These are phyloP conservation scores for Penicillium bialowiezense DNA, from an alignment of 495 filamentous ascomycete genomes.

Conservation along the genomic window DNA sequence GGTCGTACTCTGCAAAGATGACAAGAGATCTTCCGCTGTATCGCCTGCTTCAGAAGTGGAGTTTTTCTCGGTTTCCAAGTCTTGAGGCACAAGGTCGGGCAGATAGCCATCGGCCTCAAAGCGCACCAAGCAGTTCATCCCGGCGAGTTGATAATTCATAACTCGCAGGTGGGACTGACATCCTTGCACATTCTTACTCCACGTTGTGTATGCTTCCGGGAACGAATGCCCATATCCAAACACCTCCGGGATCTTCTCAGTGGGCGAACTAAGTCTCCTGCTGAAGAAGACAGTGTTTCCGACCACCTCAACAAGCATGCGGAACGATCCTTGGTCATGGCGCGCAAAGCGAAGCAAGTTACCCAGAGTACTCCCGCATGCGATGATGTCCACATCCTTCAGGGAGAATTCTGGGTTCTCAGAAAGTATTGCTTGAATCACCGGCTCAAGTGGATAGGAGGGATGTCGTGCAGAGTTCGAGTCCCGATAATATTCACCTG, in stretches of 20 bases:
- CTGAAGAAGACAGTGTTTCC: constrained; percentile 62
- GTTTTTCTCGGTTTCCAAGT: background rate
- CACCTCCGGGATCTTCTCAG: constrained; percentile 47
- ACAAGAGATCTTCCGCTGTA: background rate
- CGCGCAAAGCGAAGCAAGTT: constrained; percentile 54
- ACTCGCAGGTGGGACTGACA: constrained; percentile 63
- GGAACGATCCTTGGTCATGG: constrained; percentile 47
- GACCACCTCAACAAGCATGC: constrained; percentile 57
- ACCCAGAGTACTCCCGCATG: constrained; percentile 60
- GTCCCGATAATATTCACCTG: constrained; percentile 57
- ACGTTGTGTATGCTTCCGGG: constrained; percentile 61
- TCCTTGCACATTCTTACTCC: constrained; percentile 44
- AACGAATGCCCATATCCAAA: constrained; percentile 64
- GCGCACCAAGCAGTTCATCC: constrained; percentile 53
- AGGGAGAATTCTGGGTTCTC: constrained; percentile 34
- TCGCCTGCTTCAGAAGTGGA: background rate
- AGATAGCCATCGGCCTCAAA: constrained; percentile 64
- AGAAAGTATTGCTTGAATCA: constrained; percentile 44
- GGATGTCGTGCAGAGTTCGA: constrained; percentile 58
- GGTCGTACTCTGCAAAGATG: background rate
- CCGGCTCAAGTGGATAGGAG: constrained; percentile 56
- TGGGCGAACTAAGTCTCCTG: constrained; percentile 55
- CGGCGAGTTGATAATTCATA: constrained; percentile 56
- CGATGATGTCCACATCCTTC: constrained; percentile 54
- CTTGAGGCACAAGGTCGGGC: constrained; percentile 6